Base-by-base conservation (phyloP, 2,329 filamentous ascomycete genomes). In the Fonsecaea nubica region DNA sequence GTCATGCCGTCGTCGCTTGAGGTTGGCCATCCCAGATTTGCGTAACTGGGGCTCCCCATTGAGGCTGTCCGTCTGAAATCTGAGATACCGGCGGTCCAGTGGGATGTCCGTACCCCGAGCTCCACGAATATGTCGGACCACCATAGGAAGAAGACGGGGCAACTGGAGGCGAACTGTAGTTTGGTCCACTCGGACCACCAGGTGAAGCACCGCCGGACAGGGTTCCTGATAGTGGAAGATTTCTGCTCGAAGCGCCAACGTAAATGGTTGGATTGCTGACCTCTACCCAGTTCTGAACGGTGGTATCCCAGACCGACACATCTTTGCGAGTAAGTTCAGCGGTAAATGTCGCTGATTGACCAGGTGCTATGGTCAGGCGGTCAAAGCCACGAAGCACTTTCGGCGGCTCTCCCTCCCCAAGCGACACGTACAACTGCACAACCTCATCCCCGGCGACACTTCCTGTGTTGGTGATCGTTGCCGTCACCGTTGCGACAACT, bases 301-400 rank as follows among this genome's bases (percentile, higher is more conserved):
- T 83, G 0, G 86, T 81, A 72, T 97, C 92, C 93, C 94, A 97
- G 81, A 93, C 95, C 76, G 90, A 92, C 63, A 97, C 72, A 75
- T 97, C 94, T 64, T 92, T 88, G 45, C 93, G 86, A 5, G 89
- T 93, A 63, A 97, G 79, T 15, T 88, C 85, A 0, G 87, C 88
- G 0, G 78, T 83, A 81, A 95, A 96, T 1, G 83, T 86, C 3
- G 81, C 83, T 59, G 84, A 87, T 77, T 87, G 77, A n/a, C 92
- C 92, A 0, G 92, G 85, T 3, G 85, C 82, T 69, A 97, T 88
- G 58, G 83, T 84, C 65, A 97, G 78, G 55, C 92, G 87, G 65
- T 96, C 91, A 74, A 97, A 98, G 53, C 89, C 89, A 68, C 94
- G 89, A 13, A 98, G 87, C 2, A 86, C 84, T 50, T 85, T 80